phyloP scores from a whole-genome alignment of 305 asterid species.

The Fraxinus paxiana region DNA sequence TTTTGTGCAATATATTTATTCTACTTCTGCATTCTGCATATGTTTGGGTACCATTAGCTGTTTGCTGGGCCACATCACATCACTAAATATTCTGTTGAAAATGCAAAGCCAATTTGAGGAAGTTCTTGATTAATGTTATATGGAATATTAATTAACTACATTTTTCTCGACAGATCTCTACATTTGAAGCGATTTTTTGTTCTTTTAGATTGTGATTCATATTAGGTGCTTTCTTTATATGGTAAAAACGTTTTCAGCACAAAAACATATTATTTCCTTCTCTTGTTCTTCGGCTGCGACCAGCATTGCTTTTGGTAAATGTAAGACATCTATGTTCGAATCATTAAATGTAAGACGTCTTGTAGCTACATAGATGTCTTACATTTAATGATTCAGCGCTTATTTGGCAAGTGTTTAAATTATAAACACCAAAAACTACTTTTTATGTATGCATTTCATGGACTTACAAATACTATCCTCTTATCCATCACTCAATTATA shows the following conservation, averaged over 20 bases:
- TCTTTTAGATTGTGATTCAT: neutral
- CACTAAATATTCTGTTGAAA: neutral
- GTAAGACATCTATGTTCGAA: no score
- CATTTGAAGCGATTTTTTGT: neutral
- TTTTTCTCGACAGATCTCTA: neutral
- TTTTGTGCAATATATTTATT: neutral
- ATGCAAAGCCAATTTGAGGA: neutral
- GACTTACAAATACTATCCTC: neutral
- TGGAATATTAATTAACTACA: neutral
- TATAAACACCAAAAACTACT: neutral
- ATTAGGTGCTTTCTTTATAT: neutral
- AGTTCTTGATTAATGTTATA: neutral
- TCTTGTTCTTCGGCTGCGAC: neutral
- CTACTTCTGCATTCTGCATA: neutral
- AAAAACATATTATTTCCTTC: neutral
- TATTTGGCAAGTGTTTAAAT: neutral
- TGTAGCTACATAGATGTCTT: neutral
- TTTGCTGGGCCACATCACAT: neutral
- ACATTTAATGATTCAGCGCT: neutral
- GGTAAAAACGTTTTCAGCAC: no score
- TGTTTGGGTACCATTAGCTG: neutral
- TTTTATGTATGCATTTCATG: no score
- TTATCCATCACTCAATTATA: neutral
- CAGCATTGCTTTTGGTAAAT: neutral
- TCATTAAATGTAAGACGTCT: neutral